These are phyloP conservation scores for Bolboschoenus planiculmis DNA, from an alignment of 176 grass and related monocot genomes.

Conservation along the genomic window DNA sequence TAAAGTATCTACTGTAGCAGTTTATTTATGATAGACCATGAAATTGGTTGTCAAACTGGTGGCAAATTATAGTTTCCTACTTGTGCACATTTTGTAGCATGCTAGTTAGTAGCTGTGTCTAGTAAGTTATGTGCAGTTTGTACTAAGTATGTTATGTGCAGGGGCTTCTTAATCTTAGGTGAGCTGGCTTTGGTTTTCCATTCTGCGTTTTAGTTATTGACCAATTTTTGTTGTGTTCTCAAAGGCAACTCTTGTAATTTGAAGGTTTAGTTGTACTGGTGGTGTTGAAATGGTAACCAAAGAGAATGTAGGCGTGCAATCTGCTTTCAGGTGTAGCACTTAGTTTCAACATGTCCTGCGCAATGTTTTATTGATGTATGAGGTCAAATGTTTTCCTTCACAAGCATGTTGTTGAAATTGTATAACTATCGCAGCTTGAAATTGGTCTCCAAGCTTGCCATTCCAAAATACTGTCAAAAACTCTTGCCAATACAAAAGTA, in stretches of 20 bases:
- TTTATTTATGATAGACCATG: constrained; percentile 6
- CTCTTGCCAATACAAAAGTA: no score
- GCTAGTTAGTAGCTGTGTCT: background rate
- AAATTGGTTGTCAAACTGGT: background rate
- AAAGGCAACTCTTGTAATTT: background rate
- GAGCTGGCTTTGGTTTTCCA: background rate
- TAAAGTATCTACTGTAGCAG: background rate
- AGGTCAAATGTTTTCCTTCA: background rate
- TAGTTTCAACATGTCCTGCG: background rate
- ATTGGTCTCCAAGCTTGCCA: background rate
- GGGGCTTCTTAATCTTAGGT: background rate
- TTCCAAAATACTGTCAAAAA: background rate
- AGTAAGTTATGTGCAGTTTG: background rate
- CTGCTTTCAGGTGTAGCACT: background rate
- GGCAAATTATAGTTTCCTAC: background rate
- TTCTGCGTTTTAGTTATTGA: background rate
- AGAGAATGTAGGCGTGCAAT: background rate
- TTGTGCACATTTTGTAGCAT: background rate
- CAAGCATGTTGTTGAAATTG: background rate
- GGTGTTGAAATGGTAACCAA: background rate
- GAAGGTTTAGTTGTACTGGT: background rate
- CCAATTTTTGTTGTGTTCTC: background rate
- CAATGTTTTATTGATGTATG: background rate
- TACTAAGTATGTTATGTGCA: background rate
- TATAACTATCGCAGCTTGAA: background rate